phyloP scores from a whole-genome alignment of 139 green algal species.

The Chlamydomonas sphaeroides region DNA sequence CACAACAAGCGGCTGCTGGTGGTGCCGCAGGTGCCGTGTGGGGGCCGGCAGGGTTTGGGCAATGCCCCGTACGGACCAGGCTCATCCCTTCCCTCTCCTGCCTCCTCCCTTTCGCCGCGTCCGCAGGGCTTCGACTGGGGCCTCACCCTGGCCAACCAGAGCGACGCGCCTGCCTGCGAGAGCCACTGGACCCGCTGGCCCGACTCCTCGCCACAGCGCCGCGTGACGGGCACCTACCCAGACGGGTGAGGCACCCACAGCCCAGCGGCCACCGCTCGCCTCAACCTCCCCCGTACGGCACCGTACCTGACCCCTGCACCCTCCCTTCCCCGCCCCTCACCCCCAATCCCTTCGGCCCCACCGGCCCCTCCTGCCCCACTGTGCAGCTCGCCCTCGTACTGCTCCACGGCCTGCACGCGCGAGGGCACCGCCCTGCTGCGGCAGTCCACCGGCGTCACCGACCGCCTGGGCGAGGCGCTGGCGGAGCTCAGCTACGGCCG shows the following conservation, averaged over 20 bases:
- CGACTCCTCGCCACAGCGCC: conserved; percentile 34
- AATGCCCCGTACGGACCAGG: too few relatives aligned
- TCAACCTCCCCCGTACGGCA: too few relatives aligned
- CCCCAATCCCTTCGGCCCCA: background rate
- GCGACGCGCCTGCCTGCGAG: conserved; percentile 51
- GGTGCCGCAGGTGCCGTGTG: conserved; percentile 52
- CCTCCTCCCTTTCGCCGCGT: background rate
- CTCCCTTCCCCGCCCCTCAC: too few relatives aligned
- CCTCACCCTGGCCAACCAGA: background rate
- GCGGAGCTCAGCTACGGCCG: conserved; percentile 62
- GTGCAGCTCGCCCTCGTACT: conserved; percentile 36
- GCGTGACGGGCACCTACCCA: background rate
- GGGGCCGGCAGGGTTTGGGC: too few relatives aligned
- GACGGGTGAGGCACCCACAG: background rate
- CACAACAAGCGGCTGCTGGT: conserved; percentile 64
- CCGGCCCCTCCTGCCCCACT: background rate
- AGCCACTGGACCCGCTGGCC: conserved; percentile 62
- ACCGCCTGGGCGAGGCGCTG: conserved; percentile 58
- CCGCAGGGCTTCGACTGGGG: conserved; percentile 58
- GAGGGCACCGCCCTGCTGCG: conserved; percentile 47
- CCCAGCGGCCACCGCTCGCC: too few relatives aligned
- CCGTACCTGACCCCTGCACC: too few relatives aligned
- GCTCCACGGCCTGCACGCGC: conserved; percentile 64
- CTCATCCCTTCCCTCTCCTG: too few relatives aligned
- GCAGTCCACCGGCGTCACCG: conserved; percentile 36